These are phyloP conservation scores for Fusarium irregulare DNA, from an alignment of 2,329 filamentous ascomycete genomes.

Conservation along the genomic window DNA sequence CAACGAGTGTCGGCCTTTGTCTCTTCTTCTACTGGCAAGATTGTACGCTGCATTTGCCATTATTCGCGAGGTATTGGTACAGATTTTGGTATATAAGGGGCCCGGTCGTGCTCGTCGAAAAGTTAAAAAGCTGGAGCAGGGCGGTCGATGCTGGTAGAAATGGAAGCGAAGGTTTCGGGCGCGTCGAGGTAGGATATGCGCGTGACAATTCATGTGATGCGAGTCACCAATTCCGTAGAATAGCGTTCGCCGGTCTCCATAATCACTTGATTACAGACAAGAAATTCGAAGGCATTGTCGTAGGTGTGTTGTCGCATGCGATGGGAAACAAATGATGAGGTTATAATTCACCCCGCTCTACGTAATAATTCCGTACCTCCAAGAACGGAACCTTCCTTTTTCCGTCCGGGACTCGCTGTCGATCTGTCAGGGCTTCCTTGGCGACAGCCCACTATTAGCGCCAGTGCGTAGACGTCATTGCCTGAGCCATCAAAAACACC, in stretches of 20 bases:
- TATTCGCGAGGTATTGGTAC: no score
- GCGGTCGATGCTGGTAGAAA: background rate
- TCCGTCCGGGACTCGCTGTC: constrained; percentile 18
- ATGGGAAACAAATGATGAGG: background rate
- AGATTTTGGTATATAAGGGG: no score
- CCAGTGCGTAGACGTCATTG: constrained; percentile 44
- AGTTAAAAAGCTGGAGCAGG: background rate
- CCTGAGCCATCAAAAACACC: constrained; percentile 31
- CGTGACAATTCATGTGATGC: background rate
- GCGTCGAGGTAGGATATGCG: background rate
- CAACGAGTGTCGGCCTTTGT: no score
- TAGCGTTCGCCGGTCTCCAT: background rate
- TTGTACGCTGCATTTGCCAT: no score
- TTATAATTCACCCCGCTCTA: constrained; percentile 15
- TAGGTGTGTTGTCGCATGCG: background rate
- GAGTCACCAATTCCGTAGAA: background rate
- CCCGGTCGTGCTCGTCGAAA: background rate
- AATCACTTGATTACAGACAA: constrained; percentile 4
- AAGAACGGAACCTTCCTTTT: constrained; percentile 33
- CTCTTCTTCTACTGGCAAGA: no score
- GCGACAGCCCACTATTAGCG: constrained; percentile 29
- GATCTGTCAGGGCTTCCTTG: constrained; percentile 14
- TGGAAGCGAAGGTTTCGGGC: background rate
- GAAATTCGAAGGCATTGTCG: background rate
- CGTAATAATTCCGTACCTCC: background rate